Base-by-base conservation (phyloP, 1,284 basidiomycete genomes). In the Violaceomyces palustris region DNA sequence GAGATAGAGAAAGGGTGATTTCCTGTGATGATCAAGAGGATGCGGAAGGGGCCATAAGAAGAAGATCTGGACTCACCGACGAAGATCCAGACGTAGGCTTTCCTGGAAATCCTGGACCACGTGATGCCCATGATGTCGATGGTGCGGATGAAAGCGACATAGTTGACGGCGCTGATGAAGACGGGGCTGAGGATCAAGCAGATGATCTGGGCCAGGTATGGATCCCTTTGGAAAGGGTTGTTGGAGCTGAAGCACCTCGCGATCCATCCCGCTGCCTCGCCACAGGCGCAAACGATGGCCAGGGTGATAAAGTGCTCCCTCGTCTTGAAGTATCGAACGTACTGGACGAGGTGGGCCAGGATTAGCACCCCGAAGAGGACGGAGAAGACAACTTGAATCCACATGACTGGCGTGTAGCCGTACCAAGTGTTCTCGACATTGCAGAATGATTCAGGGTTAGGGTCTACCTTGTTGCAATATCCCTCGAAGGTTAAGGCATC, bases 161-260 rank as follows among this genome's bases (percentile, higher is more conserved):
- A 60, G 45, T 56, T 55, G 52, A 45, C 51, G 7, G 57, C 57
- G 32, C 45, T 48, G 42, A 60, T 49, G 42, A 60, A 60, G 1
- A 50, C 57, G 1, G 57, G 57, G 10, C 44, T 50, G 43, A 60
- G 51, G 24, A 60, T 60, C 31, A 60, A 49, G 19, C 57, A 60
- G 49, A 55, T 45, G 37, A 52, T 51, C 29, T 60, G 57, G 9
- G 52, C 52, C 5, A 60, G 39, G 49, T 51, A 60, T 15, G 42
- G 52, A 35, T 51, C 50, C 22, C 47, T 38, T 19, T 56, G 32
- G 33, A 55, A 60, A 7, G 52, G 52, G 30, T 60, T 23, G 18
- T 14, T n/a, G 31, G 45, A 45, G 11, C 45, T 43, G 24, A 45
- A 49, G 9, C 46, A 31, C 4, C 57, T 37, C 0, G 49, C 47